These are phyloP conservation scores for Houttuynia cordata DNA, from an alignment of 164 flowering plant species.

Conservation along the genomic window DNA sequence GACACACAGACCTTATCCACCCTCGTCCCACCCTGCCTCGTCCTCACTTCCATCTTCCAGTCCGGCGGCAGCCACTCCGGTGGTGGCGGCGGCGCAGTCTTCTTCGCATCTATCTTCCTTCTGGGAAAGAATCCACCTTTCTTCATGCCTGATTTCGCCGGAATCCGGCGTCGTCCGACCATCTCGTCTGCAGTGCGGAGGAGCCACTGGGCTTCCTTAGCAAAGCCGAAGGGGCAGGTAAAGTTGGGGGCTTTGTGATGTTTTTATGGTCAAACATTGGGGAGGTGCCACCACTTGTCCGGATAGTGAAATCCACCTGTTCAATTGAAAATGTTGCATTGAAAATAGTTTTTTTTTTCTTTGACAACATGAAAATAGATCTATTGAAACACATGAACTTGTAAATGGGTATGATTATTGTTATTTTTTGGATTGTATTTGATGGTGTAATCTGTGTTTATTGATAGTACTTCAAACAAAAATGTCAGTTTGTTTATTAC, in stretches of 20 bases:
- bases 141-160: neutral
- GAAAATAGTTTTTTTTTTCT: no score
- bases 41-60: neutral
- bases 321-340: neutral
- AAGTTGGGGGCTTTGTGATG: neutral
- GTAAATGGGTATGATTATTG: no score
- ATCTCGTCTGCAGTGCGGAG: neutral
- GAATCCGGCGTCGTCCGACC: neutral
- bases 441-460: no score
- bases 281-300: neutral
- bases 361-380: no score
- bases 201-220: neutral
- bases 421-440: no score
- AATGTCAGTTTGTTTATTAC: no score
- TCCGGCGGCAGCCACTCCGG: slow-evolving; percentile 4
- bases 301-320: neutral
- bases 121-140: neutral
- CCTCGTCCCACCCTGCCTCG: neutral
- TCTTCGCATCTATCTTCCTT: neutral
- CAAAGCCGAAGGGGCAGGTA: no score
- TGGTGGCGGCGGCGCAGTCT: neutral
- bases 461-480: no score
- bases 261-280: neutral
- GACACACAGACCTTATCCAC: neutral
- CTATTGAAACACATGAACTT: no score